Percentiles rank a stretch among this genome's conserved stretches.
These are phyloP conservation scores for Entomortierella chlamydospora DNA, from an alignment of 192 early-diverging fungal genomes.

Conservation along the genomic window DNA sequence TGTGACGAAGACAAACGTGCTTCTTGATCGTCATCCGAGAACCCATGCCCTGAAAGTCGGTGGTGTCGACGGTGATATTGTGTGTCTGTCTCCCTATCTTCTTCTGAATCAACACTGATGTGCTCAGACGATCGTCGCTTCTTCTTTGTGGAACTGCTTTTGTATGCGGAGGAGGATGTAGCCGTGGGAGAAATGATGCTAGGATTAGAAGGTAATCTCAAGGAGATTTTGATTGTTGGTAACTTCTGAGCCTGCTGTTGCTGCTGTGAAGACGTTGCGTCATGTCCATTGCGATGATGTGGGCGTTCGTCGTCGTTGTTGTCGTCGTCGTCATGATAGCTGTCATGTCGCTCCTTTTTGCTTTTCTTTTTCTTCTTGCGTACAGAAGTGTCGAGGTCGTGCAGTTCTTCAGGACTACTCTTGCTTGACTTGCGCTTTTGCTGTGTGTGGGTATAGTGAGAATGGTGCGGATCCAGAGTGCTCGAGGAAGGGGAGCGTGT, in stretches of 20 bases:
- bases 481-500: slow-evolving; percentile 26
- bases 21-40: slow-evolving; percentile 12
- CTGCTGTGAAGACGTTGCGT: neutral
- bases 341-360: slow-evolving; percentile 38
- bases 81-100: slow-evolving; percentile 5
- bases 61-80: neutral
- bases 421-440: slow-evolving; percentile 30
- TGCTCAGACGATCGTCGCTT: slow-evolving; percentile 30
- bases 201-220: slow-evolving; percentile 28
- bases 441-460: slow-evolving; percentile 18
- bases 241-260: slow-evolving; percentile 15
- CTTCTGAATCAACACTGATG: slow-evolving; percentile 18
- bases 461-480: slow-evolving; percentile 25
- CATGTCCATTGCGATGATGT: neutral
- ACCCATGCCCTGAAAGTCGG: neutral
- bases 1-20: slow-evolving; percentile 5
- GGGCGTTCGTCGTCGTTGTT: neutral
- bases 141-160: slow-evolving; percentile 12
- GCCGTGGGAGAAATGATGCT: slow-evolving; percentile 8
- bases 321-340: slow-evolving; percentile 3
- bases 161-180: neutral
- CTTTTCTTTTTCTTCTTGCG: slow-evolving; percentile 36
- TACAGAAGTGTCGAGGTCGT: neutral
- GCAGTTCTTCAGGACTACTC: slow-evolving; percentile 8
- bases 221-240: slow-evolving; percentile 46